Conservation (phyloP, 306 rosid genomes). For the Oemleria cerasiformis region DNA sequence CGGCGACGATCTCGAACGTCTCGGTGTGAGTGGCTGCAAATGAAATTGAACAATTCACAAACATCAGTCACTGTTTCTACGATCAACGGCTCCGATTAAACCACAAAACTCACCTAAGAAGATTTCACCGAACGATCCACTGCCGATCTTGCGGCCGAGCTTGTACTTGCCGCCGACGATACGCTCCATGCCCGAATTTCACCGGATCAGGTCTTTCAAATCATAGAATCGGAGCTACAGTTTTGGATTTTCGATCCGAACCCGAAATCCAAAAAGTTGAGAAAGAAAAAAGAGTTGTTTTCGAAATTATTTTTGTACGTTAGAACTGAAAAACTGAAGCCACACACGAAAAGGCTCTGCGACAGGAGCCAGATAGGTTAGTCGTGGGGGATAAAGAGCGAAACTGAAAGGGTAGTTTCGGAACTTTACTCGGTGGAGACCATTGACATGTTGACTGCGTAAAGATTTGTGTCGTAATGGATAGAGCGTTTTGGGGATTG, state of each 20-base stretch:
- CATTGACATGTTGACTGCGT: slow-evolving; percentile 14
- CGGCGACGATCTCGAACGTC: slow-evolving; percentile 90
- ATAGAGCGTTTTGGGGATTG: background rate
- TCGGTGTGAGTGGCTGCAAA: slow-evolving; percentile 81
- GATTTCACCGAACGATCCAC: slow-evolving; percentile 98
- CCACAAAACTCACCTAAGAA: slow-evolving; percentile 56
- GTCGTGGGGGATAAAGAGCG: background rate
- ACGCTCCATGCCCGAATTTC: slow-evolving; percentile 61
- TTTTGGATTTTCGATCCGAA: slow-evolving; percentile 17
- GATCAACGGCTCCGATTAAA: background rate
- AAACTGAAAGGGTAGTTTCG: slow-evolving; percentile 23
- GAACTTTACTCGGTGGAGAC: background rate
- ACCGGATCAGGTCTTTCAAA: slow-evolving; percentile 30
- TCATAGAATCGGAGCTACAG: slow-evolving; percentile 29
- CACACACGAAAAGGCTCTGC: slow-evolving; percentile 22
- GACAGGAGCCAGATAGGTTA: slow-evolving; percentile 16
- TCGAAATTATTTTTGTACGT: too few relatives aligned
- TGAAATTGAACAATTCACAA: slow-evolving; percentile 13
- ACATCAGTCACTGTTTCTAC: background rate
- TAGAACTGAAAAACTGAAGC: slow-evolving; percentile 22
- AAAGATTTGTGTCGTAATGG: background rate
- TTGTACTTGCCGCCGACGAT: slow-evolving; percentile 78
- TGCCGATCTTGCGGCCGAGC: slow-evolving; percentile 97
- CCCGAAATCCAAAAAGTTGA: background rate
- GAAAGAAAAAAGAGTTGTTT: background rate